These are phyloP conservation scores for Crassisporium funariophilum DNA, from an alignment of 768 basidiomycete genomes.

Conservation along the genomic window DNA sequence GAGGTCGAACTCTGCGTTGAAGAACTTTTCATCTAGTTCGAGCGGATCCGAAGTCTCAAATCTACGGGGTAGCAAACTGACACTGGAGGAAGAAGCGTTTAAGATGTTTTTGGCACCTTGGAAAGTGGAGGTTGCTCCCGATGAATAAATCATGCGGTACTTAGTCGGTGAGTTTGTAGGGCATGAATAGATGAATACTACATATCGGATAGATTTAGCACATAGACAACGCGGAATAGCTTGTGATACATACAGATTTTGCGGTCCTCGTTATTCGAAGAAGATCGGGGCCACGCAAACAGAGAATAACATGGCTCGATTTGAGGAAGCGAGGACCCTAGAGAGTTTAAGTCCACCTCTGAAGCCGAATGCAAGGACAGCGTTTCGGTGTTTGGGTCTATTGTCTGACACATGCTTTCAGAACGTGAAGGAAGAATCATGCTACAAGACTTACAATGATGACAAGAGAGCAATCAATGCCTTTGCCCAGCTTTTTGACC, in stretches of 20 bases:
- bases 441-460: conserved; percentile 56
- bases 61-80: conserved; percentile 54
- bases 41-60: conserved; percentile 82
- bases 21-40: conserved; percentile 67
- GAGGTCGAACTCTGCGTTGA: conserved; percentile 60
- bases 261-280: conserved; percentile 42
- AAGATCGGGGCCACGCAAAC: conserved; percentile 61
- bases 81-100: conserved; percentile 41
- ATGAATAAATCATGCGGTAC: conserved; percentile 87
- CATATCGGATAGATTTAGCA: not conserved
- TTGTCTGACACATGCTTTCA: conserved; percentile 44
- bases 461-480: conserved; percentile 55
- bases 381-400: conserved; percentile 67
- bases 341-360: conserved; percentile 41
- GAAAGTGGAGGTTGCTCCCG: conserved; percentile 60
- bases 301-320: conserved; percentile 70
- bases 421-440: not conserved
- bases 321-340: conserved; percentile 52
- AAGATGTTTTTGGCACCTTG: conserved; percentile 56
- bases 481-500: conserved; percentile 55
- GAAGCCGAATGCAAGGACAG: conserved; percentile 46
- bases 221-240: not conserved
- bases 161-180: conserved; percentile 81
- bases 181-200: conserved; percentile 93
- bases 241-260: conserved; percentile 67